Conservation (phyloP, 2,329 filamentous ascomycete genomes). For the Pseudogymnoascus sp. region DNA sequence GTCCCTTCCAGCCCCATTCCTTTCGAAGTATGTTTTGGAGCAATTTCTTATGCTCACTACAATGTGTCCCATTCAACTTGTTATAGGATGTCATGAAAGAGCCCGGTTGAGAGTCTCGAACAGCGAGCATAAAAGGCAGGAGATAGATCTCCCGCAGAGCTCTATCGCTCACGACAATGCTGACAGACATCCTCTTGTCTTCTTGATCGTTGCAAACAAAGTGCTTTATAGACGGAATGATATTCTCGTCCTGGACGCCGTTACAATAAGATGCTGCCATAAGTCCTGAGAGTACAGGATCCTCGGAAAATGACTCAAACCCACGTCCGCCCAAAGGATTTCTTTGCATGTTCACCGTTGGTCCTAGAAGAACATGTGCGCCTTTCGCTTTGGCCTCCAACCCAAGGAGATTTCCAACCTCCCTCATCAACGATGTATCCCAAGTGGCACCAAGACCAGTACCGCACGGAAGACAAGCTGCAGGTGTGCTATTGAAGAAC, state of each 20-base stretch:
- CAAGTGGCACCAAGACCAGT: too few species aligned
- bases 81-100: not conserved
- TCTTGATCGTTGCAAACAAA: not conserved
- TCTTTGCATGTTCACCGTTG: too few species aligned
- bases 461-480: too few species aligned
- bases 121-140: not conserved
- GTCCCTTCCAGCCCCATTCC: not conserved
- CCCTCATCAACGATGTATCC: too few species aligned
- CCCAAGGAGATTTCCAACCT: too few species aligned
- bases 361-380: too few species aligned
- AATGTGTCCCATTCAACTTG: not conserved
- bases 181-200: too few species aligned
- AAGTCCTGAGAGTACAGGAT: not conserved
- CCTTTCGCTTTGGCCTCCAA: too few species aligned
- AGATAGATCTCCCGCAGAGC: not conserved
- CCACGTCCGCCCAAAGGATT: not conserved
- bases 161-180: too few species aligned
- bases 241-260: not conserved
- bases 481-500: too few species aligned
- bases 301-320: not conserved
- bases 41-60: not conserved
- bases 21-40: not conserved
- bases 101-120: not conserved
- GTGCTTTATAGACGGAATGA: not conserved
- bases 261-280: too few species aligned